Evolutionary conservation across 2,329 filamentous ascomycete genomes (phyloP).

Genomic region (Ambrosiella xylebori): DNA sequence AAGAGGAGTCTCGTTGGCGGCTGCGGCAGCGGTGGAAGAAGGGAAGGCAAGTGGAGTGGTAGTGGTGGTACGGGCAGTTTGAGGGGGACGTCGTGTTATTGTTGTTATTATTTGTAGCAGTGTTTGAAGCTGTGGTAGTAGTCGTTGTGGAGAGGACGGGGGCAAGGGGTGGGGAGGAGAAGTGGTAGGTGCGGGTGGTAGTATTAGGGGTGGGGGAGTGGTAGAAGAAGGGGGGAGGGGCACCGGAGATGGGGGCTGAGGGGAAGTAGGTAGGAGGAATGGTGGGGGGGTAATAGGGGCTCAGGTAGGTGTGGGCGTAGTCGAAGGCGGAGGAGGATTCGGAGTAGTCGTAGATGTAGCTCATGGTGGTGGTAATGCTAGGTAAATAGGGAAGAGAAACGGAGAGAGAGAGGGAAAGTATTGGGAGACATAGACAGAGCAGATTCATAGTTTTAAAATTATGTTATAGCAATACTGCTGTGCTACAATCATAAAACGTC

Average conservation of each 20-base stretch:
- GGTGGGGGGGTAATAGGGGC: not conserved
- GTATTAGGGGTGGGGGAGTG: no score
- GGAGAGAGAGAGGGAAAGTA: not conserved
- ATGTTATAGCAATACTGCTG: not conserved
- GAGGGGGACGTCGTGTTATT: not conserved
- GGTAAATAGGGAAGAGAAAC: not conserved
- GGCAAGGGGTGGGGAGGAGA: not conserved
- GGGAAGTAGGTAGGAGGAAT: not conserved
- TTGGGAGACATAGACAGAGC: not conserved
- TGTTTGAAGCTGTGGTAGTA: not conserved
- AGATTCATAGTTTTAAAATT: not conserved
- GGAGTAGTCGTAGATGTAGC: not conserved
- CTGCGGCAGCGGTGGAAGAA: not conserved
- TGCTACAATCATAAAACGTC: not conserved
- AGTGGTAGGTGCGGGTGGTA: not conserved
- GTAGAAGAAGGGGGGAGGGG: not conserved
- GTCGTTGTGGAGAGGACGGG: not conserved
- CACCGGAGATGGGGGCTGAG: no score
- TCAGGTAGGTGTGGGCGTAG: not conserved
- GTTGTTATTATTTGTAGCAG: not conserved
- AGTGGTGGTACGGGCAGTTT: not conserved
- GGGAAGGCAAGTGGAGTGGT: not conserved
- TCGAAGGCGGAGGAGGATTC: not conserved
- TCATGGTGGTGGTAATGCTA: not conserved
- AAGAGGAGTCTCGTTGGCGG: not conserved